These are phyloP conservation scores for Saccharomyces hybrid DNA, from an alignment of 1,139 yeast genomes.

Conservation along the genomic window DNA sequence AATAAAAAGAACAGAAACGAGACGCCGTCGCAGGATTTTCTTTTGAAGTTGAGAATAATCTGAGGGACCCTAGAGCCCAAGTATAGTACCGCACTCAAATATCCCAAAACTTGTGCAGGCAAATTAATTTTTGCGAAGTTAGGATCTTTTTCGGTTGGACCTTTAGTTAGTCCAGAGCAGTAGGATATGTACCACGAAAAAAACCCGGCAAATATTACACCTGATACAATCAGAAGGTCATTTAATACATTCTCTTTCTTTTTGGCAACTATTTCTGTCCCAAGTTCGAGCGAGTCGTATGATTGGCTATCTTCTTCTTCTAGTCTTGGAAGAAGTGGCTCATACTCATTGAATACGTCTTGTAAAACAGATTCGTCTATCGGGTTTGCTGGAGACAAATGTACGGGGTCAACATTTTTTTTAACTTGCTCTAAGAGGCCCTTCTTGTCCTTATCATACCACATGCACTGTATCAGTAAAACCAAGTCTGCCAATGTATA, in stretches of 20 bases:
- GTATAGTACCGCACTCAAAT: slow-evolving; percentile 81
- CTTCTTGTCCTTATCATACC: slow-evolving; percentile 50
- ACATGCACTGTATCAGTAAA: slow-evolving; percentile 69
- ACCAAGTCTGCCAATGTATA: slow-evolving; percentile 87
- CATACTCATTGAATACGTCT: slow-evolving; percentile 39
- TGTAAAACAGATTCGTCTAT: slow-evolving; percentile 62
- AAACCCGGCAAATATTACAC: slow-evolving; percentile 70
- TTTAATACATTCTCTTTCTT: slow-evolving; percentile 14
- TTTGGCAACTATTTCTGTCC: slow-evolving; percentile 4
- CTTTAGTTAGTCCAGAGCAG: slow-evolving; percentile 26
- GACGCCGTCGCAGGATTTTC: slow-evolving; percentile 90
- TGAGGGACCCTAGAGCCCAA: slow-evolving; percentile 89
- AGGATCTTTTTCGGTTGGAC: slow-evolving; percentile 15
- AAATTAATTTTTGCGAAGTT: slow-evolving; percentile 50
- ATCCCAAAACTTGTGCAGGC: slow-evolving; percentile 82
- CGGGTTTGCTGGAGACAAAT: slow-evolving; percentile 86
- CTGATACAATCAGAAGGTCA: slow-evolving; percentile 56
- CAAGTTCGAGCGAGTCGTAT: slow-evolving; percentile 5
- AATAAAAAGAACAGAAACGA: slow-evolving; percentile 85
- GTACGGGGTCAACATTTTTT: slow-evolving; percentile 55
- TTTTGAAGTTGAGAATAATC: slow-evolving; percentile 66
- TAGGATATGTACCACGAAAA: slow-evolving; percentile 80
- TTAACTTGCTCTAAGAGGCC: not conserved
- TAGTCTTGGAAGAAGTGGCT: slow-evolving; percentile 29
- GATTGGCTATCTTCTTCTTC: slow-evolving; percentile 15